Percentiles rank a stretch among this genome's conserved stretches.
Conservation (phyloP, 208 protist genomes). For the Kentomonas sorsogonicus region DNA sequence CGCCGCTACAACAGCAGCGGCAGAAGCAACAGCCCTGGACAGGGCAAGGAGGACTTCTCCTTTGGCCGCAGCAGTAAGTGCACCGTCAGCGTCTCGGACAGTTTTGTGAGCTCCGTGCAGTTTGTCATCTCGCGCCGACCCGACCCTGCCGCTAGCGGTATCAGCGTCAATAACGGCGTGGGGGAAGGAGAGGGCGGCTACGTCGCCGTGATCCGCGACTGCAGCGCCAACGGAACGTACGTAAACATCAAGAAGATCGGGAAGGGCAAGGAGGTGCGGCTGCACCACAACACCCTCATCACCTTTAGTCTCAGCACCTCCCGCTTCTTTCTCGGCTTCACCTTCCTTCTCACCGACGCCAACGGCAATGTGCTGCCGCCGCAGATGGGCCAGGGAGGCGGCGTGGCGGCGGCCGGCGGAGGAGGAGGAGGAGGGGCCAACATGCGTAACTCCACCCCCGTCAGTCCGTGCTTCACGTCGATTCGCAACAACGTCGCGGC, state of each 20-base stretch:
- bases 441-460: too few species aligned
- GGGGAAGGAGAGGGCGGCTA: constrained; percentile 4
- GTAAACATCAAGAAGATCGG: constrained; percentile 86
- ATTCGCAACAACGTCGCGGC: constrained; percentile 16
- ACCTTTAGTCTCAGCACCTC: constrained; percentile 80
- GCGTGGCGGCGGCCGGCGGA: constrained; percentile 10
- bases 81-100: constrained; percentile 53
- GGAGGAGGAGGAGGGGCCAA: too few species aligned
- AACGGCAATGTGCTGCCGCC: constrained; percentile 39
- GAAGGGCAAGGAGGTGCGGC: constrained; percentile 58
- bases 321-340: constrained; percentile 84
- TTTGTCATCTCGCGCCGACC: constrained; percentile 59
- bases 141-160: constrained; percentile 3
- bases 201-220: constrained; percentile 51
- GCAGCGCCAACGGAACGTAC: constrained; percentile 84
- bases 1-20: too few species aligned
- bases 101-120: constrained; percentile 80
- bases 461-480: too few species aligned
- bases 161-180: constrained; percentile 11
- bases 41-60: constrained; percentile 47
- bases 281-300: constrained; percentile 74
- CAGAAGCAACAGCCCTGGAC: too few species aligned
- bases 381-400: constrained; percentile 15
- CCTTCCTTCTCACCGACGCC: constrained; percentile 74
- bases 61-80: constrained; percentile 87